A percentile compares a stretch with the other conserved stretches of the same genome.
phyloP scores from a whole-genome alignment of 352 stramenopile genomes.

The Pythium rhizo-oryzae region DNA sequence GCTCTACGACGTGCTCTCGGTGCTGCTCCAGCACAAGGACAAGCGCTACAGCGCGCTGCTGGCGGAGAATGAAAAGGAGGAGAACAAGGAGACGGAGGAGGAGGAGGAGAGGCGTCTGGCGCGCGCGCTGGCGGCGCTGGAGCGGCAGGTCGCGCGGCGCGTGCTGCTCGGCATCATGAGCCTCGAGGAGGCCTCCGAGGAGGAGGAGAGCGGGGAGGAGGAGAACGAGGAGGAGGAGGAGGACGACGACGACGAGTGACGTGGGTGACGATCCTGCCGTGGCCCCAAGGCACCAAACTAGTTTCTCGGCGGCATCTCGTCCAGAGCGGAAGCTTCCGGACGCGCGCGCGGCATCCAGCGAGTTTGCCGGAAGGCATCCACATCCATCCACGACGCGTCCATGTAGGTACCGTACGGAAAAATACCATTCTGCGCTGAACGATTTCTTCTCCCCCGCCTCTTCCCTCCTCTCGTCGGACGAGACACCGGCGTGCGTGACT shows the following conservation, averaged over 20 bases:
- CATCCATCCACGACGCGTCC: not conserved
- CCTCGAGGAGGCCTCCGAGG: constrained; percentile 52
- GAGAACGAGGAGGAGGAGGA: constrained; percentile 23
- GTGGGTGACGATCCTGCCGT: not conserved
- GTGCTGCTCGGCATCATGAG: constrained; percentile 65
- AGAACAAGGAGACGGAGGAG: not conserved
- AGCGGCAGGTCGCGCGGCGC: constrained; percentile 60
- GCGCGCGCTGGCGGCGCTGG: constrained; percentile 41
- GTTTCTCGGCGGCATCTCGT: constrained; percentile 20
- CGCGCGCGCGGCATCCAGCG: not conserved
- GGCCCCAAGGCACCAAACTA: not conserved
- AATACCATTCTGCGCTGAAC: not conserved
- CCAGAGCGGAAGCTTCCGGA: constrained; percentile 5
- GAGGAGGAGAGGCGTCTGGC: constrained; percentile 20
- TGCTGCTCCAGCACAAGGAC: constrained; percentile 66
- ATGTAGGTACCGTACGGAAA: not conserved
- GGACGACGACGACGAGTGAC: not conserved
- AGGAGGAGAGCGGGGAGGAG: constrained; percentile 11
- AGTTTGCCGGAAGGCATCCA: no score
- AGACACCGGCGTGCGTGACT: not conserved
- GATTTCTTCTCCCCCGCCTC: not conserved
- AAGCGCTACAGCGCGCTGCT: constrained; percentile 61
- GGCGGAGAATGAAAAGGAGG: constrained; percentile 2
- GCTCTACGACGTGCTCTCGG: constrained; percentile 65
- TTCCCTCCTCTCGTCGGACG: not conserved